Evolutionary conservation across 2,329 filamentous ascomycete genomes (phyloP).

Genomic region (Rhytidhysteron rufulum): DNA sequence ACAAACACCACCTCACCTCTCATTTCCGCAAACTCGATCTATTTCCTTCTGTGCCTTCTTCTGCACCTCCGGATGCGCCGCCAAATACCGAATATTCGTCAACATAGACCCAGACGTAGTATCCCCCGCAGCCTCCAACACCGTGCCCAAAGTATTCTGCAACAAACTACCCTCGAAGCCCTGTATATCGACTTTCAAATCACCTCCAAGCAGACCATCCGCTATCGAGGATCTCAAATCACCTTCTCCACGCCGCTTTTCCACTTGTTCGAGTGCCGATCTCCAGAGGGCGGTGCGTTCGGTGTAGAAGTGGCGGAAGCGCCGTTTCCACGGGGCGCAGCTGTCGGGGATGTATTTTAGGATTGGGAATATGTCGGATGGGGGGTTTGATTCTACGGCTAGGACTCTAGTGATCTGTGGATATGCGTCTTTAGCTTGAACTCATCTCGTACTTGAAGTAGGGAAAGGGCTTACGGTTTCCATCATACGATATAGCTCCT

Average conservation of each 20-base stretch:
- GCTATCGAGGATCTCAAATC: no score
- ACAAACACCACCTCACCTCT: no score
- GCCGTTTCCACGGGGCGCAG: no score
- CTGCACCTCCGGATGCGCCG: conserved; percentile 21
- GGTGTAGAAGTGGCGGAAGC: no score
- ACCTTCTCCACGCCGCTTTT: conserved; percentile 14
- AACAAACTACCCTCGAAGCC: no score
- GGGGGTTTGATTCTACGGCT: no score
- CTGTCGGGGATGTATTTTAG: conserved; percentile 41
- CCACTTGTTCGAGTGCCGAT: conserved; percentile 13
- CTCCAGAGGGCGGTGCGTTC: no score
- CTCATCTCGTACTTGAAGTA: neutral
- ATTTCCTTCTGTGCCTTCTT: conserved; percentile 28
- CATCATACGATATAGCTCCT: no score
- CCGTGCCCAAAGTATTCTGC: no score
- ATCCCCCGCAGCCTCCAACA: conserved; percentile 36
- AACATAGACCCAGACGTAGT: conserved; percentile 35
- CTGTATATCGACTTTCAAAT: no score
- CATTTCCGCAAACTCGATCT: conserved; percentile 21
- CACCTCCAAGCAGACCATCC: no score
- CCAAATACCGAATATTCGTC: conserved; percentile 32
- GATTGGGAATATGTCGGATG: conserved; percentile 44
- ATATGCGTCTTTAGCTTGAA: neutral
- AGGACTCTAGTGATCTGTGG: conserved; percentile 1
- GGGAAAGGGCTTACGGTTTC: no score